These are phyloP conservation scores for Lotus japonicus DNA, from an alignment of 306 rosid species.

Conservation along the genomic window DNA sequence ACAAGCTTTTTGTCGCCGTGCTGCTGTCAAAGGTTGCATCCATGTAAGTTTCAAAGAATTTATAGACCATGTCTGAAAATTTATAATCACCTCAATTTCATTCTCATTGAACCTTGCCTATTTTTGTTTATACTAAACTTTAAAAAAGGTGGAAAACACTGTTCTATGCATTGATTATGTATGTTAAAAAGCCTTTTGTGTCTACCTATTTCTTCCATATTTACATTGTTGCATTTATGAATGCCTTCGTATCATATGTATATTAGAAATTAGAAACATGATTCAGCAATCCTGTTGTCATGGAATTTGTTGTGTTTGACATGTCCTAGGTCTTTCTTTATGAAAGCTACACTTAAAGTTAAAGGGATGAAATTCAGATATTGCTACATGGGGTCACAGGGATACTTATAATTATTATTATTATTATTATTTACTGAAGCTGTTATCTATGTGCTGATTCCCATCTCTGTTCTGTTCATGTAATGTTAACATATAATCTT, in stretches of 20 bases:
- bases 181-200: not conserved
- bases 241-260: not conserved
- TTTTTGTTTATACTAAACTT: not conserved
- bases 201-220: not conserved
- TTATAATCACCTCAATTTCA: not conserved
- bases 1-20: constrained; percentile 87
- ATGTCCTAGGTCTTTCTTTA: not conserved
- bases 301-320: not conserved
- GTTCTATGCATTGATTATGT: not conserved
- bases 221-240: not conserved
- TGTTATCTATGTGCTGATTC: not conserved
- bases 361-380: not conserved
- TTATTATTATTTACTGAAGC: not conserved
- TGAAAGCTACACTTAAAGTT: not conserved
- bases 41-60: constrained; percentile 58
- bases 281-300: not conserved
- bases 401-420: not conserved
- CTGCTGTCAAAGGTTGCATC: constrained; percentile 94
- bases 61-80: not conserved
- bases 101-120: not conserved
- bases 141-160: not conserved
- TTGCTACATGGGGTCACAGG: not conserved
- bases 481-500: constrained; percentile 18
- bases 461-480: constrained; percentile 9
- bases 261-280: not conserved